A percentile compares a stretch with the other conserved stretches of the same genome.
These are phyloP conservation scores for Boletus pseudo-olivaceus DNA, from an alignment of 768 basidiomycete species.

Conservation along the genomic window DNA sequence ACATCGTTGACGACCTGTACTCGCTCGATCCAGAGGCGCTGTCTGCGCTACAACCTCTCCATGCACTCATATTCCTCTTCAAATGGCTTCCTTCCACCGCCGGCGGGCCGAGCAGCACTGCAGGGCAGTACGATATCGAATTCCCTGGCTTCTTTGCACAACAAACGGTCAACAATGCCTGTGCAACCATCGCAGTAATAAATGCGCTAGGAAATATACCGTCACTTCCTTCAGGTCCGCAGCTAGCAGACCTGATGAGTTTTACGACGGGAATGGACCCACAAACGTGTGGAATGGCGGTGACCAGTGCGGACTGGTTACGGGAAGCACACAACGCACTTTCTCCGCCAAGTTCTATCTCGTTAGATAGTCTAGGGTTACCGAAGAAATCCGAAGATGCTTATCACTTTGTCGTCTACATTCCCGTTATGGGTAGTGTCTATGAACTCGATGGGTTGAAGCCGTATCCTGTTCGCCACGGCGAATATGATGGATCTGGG, in stretches of 20 bases:
- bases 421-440: slow-evolving; percentile 76
- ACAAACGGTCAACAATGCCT: slow-evolving; percentile 94
- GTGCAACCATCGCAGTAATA: slow-evolving; percentile 91
- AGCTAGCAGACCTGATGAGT: slow-evolving; percentile 66
- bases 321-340: slow-evolving; percentile 89
- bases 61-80: slow-evolving; percentile 93
- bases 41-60: slow-evolving; percentile 72
- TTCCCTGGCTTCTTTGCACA: slow-evolving; percentile 92
- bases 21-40: slow-evolving; percentile 76
- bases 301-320: slow-evolving; percentile 79
- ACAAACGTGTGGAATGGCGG: slow-evolving; percentile 74
- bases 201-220: slow-evolving; percentile 87
- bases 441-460: slow-evolving; percentile 96
- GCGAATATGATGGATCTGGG: slow-evolving; percentile 57
- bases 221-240: slow-evolving; percentile 55
- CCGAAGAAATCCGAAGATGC: slow-evolving; percentile 74
- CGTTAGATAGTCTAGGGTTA: slow-evolving; percentile 76
- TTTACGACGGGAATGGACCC: slow-evolving; percentile 89
- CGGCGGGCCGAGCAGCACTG: slow-evolving; percentile 33
- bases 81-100: slow-evolving; percentile 76
- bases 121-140: slow-evolving; percentile 65
- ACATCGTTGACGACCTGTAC: slow-evolving; percentile 86
- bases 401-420: slow-evolving; percentile 95
- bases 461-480: slow-evolving; percentile 74
- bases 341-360: slow-evolving; percentile 85